Base-by-base conservation (phyloP, 164 flowering plant species). In the Vitis rupestris region DNA sequence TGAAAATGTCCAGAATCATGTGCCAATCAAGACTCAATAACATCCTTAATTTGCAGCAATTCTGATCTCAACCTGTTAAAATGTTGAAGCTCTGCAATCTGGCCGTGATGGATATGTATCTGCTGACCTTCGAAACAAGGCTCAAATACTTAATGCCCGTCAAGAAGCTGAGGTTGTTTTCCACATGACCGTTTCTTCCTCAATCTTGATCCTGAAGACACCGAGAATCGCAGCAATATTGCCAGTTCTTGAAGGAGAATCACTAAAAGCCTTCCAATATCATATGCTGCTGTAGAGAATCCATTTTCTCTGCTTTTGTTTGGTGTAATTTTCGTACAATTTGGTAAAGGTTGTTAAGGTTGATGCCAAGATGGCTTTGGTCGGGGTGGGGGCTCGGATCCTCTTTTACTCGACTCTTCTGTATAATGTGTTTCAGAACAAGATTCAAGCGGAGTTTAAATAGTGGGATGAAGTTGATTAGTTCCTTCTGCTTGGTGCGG, bases 391-490 rank as follows among this genome's bases (percentile, higher is more conserved):
- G 9, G 97, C 94, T 73, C 84, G 98, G 72, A 80, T 87, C 73
- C 79, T 93, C 17, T 93, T 93, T 70, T 93, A 93, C 69, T 97
- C 98, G 62, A 93, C 98, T 23, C 90, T 93, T 69, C 67, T 93
- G 59, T 93, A 93, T 72, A 90, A 93, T 72, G 90, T 93, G 59
- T 76, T 87, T 44, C 77, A 97, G 52, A 84, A 89, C 84, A 93
- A 86, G 74, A 64, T 88, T 61, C 80, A 92, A 65, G 49, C 98
- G 13, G 91, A 89, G 80, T 92, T 92, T 81, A 74, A 88, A 59
- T 92, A 96, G 98, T 92, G 98, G 98, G 98, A 92, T 54, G 82
- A 83, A 72, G 83, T 92, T 70, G 98, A 89, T 75, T 17, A 17
- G 0, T 17, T 17, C 17, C 17, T 17, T 17, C 17, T 17, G 17